These are phyloP conservation scores for Daldinia sp. DNA, from an alignment of 2,329 filamentous ascomycete species.

Conservation along the genomic window DNA sequence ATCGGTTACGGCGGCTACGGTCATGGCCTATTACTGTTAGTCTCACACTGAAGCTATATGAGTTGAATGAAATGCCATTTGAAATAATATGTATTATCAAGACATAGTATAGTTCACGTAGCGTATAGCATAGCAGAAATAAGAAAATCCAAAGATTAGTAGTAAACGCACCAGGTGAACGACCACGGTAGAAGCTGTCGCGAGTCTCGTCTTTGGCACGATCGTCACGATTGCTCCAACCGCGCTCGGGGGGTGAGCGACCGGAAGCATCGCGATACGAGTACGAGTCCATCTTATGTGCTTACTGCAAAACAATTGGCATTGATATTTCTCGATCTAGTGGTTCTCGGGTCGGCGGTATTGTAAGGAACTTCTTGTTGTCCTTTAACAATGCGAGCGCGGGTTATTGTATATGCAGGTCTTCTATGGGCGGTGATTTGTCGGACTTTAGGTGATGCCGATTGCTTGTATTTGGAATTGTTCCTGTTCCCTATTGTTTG, in stretches of 20 bases:
- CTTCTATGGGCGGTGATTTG: constrained; percentile 34
- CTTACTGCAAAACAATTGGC: constrained; percentile 21
- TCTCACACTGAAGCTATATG: not conserved
- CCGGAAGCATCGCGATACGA: constrained; percentile 65
- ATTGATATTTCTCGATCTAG: constrained; percentile 11
- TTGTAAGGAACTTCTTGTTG: not conserved
- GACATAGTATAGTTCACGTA: not conserved
- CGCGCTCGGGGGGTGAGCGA: constrained; percentile 66
- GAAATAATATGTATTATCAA: constrained; percentile 19
- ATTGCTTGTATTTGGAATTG: constrained; percentile 34
- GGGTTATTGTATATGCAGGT: not conserved
- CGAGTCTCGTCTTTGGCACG: constrained; percentile 65
- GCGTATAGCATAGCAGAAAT: constrained; percentile 12
- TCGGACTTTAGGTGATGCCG: constrained; percentile 40
- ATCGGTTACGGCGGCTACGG: constrained; percentile 70
- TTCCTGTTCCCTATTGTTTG: constrained; percentile 60
- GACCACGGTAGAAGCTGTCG: constrained; percentile 73
- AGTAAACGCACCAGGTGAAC: constrained; percentile 75
- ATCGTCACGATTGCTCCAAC: constrained; percentile 66
- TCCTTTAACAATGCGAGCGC: constrained; percentile 19
- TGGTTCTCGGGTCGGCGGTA: not conserved
- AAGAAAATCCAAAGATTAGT: constrained; percentile 3
- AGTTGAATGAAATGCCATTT: constrained; percentile 10
- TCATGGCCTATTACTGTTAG: constrained; percentile 63
- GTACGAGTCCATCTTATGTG: constrained; percentile 65